phyloP scores from a whole-genome alignment of 2,329 filamentous ascomycete genomes.

The Ophiocordyceps unilateralis region DNA sequence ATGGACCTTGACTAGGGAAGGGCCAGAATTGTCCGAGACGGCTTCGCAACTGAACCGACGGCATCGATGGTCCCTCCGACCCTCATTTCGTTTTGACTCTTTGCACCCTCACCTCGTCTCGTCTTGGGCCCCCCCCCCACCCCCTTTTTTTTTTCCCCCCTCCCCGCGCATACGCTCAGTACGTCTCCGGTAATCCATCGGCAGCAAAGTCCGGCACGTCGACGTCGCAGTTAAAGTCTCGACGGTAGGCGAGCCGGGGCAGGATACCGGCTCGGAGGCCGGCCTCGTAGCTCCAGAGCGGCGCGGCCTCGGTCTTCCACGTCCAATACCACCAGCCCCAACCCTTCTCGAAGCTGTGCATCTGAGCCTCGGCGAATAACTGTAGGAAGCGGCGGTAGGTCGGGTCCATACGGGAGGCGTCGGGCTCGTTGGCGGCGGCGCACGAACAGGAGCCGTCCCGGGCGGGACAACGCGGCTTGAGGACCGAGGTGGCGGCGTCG shows the following conservation, averaged over 20 bases:
- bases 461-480: constrained; percentile 59
- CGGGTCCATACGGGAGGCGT: constrained; percentile 9
- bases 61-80: too few species aligned
- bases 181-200: constrained; percentile 31
- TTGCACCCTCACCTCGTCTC: too few species aligned
- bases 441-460: constrained; percentile 53
- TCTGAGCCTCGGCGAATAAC: constrained; percentile 90
- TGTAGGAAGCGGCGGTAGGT: constrained; percentile 72
- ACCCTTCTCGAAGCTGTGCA: constrained; percentile 80
- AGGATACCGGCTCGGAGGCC: constrained; percentile 64
- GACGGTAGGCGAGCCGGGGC: constrained; percentile 55
- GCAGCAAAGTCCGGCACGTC: constrained; percentile 35
- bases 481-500: constrained; percentile 40
- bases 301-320: constrained; percentile 73
- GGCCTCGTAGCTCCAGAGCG: constrained; percentile 84
- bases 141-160: background rate
- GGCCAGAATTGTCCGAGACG: too few species aligned
- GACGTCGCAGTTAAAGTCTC: constrained; percentile 49
- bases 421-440: constrained; percentile 48
- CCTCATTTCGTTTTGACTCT: too few species aligned
- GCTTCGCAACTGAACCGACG: too few species aligned
- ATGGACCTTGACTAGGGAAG: constrained; percentile 21
- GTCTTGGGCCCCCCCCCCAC: background rate
- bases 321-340: constrained; percentile 99
- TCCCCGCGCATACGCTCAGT: constrained; percentile 12